Base-by-base conservation (phyloP, 75 land plant species). In the Pinus tabuliformis region DNA sequence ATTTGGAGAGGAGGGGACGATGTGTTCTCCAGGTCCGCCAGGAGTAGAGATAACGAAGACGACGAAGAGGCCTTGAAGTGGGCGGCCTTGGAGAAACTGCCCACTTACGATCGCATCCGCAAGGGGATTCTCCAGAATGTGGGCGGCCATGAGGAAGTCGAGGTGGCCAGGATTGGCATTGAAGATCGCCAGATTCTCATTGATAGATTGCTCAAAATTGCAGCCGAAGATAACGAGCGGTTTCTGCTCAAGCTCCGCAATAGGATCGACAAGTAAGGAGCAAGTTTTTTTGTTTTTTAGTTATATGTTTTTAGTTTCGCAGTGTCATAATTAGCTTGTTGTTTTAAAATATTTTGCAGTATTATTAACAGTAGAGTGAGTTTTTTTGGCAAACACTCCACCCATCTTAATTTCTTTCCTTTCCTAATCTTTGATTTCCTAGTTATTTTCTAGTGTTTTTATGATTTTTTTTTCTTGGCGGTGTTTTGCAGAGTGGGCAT, bases 1-100 rank as follows among this genome's bases (percentile, higher is more conserved):
- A 71, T 71, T 45, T 71, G 56, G 56, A 49, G 73, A 45, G 56
- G 16, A 3, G 73, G 73, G 56, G 73, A 62, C 13, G 82, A 78
- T 33, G 88, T 80, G 70, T 90, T 91, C 54, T 49, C 54, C 54
- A 49, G 11, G 9, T 49, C 54, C 54, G 8, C 54, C 12, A 49
- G 54, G 11, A 49, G 54, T 49, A 49, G 54, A 49, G 54, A 49
- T 49, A 9, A 9, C 9, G 54, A 49, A 37, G 93, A 82, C 56
- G 90, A 91, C 37, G 93, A 91, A 75, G 92, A 89, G 83, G 85
- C 88, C 26, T 82, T 91, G 45, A 80, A 59, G 21, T 92, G 95
- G 94, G 94, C 91, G 16, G 99, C 99, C 21, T 79, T 96, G 57
- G 93, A 96, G 89, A 85, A 87, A 86, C 86, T 94, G 20, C 99